Percentiles rank a stretch among this genome's conserved stretches.
Conservation (phyloP, 1,284 basidiomycete species). For the Crucibulum cyathiforme region DNA sequence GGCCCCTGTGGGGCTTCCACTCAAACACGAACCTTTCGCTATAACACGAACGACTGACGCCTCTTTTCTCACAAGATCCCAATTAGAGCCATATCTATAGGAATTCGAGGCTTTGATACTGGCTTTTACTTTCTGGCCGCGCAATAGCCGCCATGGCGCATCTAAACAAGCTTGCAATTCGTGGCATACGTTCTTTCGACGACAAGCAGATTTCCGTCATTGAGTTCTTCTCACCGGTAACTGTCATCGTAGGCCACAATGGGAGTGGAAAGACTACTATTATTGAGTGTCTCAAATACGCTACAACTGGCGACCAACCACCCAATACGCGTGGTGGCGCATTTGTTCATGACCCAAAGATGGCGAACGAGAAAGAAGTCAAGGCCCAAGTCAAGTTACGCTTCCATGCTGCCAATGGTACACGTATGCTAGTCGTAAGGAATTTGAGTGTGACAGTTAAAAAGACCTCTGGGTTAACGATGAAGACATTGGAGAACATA, state of each 20-base stretch:
- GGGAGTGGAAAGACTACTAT: conserved; percentile 99
- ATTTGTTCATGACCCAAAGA: conserved; percentile 98
- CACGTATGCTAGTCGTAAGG: conserved; percentile 90
- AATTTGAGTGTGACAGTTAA: conserved; percentile 94
- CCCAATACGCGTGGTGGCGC: conserved; percentile 98
- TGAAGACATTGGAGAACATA: conserved; percentile 98
- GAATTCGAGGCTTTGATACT: background rate
- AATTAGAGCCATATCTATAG: background rate
- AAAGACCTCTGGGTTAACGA: conserved; percentile 86
- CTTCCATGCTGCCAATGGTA: conserved; percentile 88
- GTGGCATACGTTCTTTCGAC: conserved; percentile 91
- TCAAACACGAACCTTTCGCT: too few species aligned
- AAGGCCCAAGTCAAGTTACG: conserved; percentile 97
- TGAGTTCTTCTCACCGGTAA: conserved; percentile 97
- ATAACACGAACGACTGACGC: too few species aligned
- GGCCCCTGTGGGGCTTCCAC: too few species aligned
- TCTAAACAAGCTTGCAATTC: conserved; percentile 86
- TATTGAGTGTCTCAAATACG: conserved; percentile 99
- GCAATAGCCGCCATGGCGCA: conserved; percentile 67
- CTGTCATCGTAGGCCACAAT: conserved; percentile 98
- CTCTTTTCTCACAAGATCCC: too few species aligned
- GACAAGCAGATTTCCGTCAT: conserved; percentile 95
- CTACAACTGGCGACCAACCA: conserved; percentile 97
- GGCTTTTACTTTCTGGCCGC: background rate
- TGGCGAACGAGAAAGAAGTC: conserved; percentile 98